phyloP scores from a whole-genome alignment of 2,329 filamentous ascomycete species.

The Fusarium proliferatum region DNA sequence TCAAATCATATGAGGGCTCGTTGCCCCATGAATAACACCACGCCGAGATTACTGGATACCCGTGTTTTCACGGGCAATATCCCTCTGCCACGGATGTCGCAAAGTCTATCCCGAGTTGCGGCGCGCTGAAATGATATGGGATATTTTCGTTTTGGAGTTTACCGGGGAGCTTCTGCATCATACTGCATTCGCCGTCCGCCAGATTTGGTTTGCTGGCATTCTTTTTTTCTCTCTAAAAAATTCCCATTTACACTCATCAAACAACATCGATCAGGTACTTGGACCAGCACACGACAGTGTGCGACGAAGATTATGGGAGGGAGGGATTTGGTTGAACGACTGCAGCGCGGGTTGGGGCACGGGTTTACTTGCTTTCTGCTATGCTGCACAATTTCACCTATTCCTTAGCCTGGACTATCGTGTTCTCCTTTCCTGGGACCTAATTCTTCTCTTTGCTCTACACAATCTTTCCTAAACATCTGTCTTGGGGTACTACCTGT shows the following conservation, averaged over 20 bases:
- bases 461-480: conserved; percentile 34
- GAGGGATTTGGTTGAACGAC: conserved; percentile 37
- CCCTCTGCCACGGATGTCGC: conserved; percentile 18
- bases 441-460: conserved; percentile 39
- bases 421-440: conserved; percentile 21
- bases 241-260: conserved; percentile 27
- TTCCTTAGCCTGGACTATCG: conserved; percentile 33
- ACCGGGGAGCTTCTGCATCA: conserved; percentile 36
- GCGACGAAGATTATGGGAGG: conserved; percentile 37
- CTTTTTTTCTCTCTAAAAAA: conserved; percentile 19
- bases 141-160: conserved; percentile 45
- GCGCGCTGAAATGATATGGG: conserved; percentile 30
- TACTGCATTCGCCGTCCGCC: conserved; percentile 41
- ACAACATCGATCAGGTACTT: conserved; percentile 33
- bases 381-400: conserved; percentile 46
- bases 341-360: conserved; percentile 43
- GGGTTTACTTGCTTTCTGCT: conserved; percentile 46
- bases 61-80: conserved; percentile 1
- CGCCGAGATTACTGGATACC: conserved; percentile 15
- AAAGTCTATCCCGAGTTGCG: conserved; percentile 23
- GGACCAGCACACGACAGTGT: conserved; percentile 27
- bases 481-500: conserved; percentile 23
- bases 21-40: conserved; percentile 5
- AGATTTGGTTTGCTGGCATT: conserved; percentile 38
- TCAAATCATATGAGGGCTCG: conserved; percentile 22